phyloP scores from a whole-genome alignment of 2,329 filamentous ascomycete species.

The Penicillium sp. region DNA sequence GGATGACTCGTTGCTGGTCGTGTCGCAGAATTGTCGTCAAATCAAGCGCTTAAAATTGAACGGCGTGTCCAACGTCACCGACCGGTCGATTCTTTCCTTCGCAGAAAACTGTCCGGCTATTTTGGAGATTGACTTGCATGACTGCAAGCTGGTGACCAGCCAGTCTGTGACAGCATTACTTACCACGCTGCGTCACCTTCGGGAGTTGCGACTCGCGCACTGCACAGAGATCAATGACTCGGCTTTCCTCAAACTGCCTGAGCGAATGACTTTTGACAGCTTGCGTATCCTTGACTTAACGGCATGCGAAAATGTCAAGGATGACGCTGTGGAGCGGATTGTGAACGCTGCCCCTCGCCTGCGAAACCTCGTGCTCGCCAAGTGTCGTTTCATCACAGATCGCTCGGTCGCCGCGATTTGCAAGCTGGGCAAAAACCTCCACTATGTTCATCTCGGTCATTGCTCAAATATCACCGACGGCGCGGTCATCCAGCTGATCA shows the following conservation, averaged over 20 bases:
- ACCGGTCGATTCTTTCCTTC: conserved; percentile 80
- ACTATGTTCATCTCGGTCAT: conserved; percentile 94
- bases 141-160: conserved; percentile 79
- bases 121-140: conserved; percentile 92
- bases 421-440: conserved; percentile 88
- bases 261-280: conserved; percentile 73
- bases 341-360: conserved; percentile 82
- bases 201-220: conserved; percentile 83
- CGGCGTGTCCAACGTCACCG: conserved; percentile 81
- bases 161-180: conserved; percentile 80
- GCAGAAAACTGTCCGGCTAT: conserved; percentile 88
- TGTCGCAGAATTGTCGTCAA: conserved; percentile 80
- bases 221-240: conserved; percentile 82
- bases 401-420: conserved; percentile 83
- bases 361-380: conserved; percentile 89
- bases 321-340: conserved; percentile 85
- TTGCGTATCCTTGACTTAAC: conserved; percentile 93
- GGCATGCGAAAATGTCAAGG: conserved; percentile 79
- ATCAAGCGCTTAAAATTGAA: conserved; percentile 96
- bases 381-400: conserved; percentile 92
- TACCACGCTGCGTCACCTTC: conserved; percentile 75
- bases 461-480: conserved; percentile 88
- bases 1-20: conserved; percentile 77
- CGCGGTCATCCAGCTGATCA: conserved; percentile 81
- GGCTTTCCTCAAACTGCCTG: conserved; percentile 81